These are phyloP conservation scores for Paracamarosporium sp. DNA, from an alignment of 2,329 filamentous ascomycete species.

Conservation along the genomic window DNA sequence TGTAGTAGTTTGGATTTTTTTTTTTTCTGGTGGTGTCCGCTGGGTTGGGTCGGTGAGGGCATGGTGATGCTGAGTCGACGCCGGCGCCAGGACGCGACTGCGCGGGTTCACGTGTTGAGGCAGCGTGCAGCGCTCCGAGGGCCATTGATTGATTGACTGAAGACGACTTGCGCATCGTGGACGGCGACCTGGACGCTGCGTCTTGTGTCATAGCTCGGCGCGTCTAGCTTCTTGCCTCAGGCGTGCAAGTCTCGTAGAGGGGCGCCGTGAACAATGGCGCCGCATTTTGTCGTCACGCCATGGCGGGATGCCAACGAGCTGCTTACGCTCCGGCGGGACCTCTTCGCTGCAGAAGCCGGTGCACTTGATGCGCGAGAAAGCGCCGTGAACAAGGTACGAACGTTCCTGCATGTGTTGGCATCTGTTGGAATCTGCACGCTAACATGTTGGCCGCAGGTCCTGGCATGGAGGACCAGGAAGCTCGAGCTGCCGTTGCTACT, in stretches of 20 bases:
- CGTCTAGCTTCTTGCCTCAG: background rate
- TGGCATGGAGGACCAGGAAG: constrained; percentile 41
- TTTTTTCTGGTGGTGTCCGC: background rate
- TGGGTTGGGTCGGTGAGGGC: background rate
- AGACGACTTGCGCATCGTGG: too few species aligned
- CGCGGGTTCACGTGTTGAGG: background rate
- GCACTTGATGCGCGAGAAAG: constrained; percentile 36
- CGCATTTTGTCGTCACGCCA: constrained; percentile 70
- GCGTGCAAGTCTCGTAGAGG: background rate
- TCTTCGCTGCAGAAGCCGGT: constrained; percentile 59
- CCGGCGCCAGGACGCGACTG: background rate
- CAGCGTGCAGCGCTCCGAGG: background rate
- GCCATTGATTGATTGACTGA: background rate
- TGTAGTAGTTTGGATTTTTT: background rate
- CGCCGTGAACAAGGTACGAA: constrained; percentile 50
- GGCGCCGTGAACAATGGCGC: constrained; percentile 5
- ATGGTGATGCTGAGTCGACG: too few species aligned
- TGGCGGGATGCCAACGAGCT: constrained; percentile 74
- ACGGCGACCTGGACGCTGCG: too few species aligned
- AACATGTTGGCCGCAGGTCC: constrained; percentile 26
- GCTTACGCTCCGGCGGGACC: constrained; percentile 67
- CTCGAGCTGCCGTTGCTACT: constrained; percentile 73
- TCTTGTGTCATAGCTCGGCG: background rate
- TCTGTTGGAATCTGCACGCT: background rate
- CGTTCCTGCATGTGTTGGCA: background rate